phyloP scores from a whole-genome alignment of 164 flowering plant species.

The Liriodendron chinense region DNA sequence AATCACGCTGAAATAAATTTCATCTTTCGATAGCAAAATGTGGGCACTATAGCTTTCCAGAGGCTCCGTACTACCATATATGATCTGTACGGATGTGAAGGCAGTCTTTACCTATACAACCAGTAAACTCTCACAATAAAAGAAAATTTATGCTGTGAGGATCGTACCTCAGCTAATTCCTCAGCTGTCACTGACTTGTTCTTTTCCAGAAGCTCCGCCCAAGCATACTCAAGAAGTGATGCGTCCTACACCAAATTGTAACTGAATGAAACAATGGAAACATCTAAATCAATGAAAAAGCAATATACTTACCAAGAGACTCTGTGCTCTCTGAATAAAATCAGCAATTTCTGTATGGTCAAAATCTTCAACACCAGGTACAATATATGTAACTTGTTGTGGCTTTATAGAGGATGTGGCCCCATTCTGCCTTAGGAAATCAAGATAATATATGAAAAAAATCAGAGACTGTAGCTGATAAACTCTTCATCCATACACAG shows the following conservation, averaged over 20 bases:
- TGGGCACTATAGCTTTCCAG: conserved; percentile 91
- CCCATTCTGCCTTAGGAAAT: conserved; percentile 62
- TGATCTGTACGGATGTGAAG: conserved; percentile 49
- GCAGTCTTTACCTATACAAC: background rate
- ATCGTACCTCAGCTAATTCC: conserved; percentile 77
- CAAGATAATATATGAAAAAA: background rate
- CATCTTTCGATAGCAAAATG: conserved; percentile 83
- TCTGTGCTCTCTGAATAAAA: conserved; percentile 62
- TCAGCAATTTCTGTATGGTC: conserved; percentile 55
- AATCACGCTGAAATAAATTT: conserved; percentile 65
- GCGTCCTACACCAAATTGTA: conserved; percentile 53
- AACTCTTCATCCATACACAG: conserved; percentile 3
- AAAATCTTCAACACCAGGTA: conserved; percentile 80
- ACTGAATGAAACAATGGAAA: background rate
- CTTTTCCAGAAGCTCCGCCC: conserved; percentile 86
- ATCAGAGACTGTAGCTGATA: conserved; percentile 8
- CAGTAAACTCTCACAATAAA: background rate
- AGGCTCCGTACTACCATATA: conserved; percentile 77
- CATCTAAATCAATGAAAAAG: background rate
- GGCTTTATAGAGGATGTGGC: conserved; percentile 77
- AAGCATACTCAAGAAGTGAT: conserved; percentile 80
- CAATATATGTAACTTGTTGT: conserved; percentile 80
- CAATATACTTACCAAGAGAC: conserved; percentile 54
- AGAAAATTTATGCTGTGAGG: background rate
- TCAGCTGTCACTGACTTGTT: conserved; percentile 70